Evolutionary conservation across 495 filamentous ascomycete species (phyloP), one percentile per base, ranked within the genome.

Genomic region (Aspergillus baeticus): DNA sequence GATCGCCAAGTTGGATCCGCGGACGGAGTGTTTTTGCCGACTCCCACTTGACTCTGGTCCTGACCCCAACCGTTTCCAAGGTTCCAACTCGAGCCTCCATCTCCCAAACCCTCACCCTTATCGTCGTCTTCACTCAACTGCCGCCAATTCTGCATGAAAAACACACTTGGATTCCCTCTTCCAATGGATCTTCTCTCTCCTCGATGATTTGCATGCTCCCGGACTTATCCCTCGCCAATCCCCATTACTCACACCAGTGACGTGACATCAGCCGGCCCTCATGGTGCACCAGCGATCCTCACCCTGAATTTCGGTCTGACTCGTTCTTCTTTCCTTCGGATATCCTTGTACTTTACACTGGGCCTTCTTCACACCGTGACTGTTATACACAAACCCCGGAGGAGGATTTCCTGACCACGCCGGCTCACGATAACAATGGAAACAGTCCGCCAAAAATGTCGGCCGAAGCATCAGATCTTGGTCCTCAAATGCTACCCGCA

Each of bases 401-500:
- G 42, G 42, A 45, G 21, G 3, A 45, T 2, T n/a, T 14, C 10
- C 39, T 34, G 10, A 26, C 17, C 34, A 33, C 29, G 7, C 46
- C 18, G 23, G 17, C 35, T 39, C 52, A 45, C 17, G 43, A 44
- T 51, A 38, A 36, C 69, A 55, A 86, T 87, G 82, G 73, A 85
- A 67, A 71, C 81, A 47, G 76, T 86, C 54, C 84, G 84, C 57
- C 83, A 87, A 63, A 77, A 74, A 58, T 82, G 77, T 63, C 89
- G 91, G 52, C 92, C 92, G 18, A 96, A 96, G 72, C 92, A 97
- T 71, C 92, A 96, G 78, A 86, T 96, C 55, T 76, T 97, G 47
- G 86, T 95, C 46, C 81, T 96, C 29, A 96, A 96, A 71, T 97
- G 92, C 77, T 97, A 95, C 73, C 92, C 92, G 29, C 84, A 83